Base-by-base conservation (phyloP, 257 asterid genomes). In the Fraxinus quadrangulata region DNA sequence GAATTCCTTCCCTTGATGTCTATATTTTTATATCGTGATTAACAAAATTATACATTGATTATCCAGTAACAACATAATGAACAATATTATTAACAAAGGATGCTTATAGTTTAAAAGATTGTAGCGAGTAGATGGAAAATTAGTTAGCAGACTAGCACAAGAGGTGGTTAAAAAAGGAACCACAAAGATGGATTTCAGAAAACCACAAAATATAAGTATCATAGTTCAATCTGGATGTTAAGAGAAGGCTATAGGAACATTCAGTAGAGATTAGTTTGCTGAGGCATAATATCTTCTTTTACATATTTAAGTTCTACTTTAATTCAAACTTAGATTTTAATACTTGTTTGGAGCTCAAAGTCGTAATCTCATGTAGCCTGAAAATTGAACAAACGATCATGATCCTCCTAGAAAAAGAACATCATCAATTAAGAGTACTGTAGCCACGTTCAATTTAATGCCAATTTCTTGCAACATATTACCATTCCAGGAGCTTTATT, bases 401-500 rank as follows among this genome's bases (percentile, higher is more conserved):
- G 23, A 40, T 47, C 75, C 31, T 71, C 75, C n/a, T 4, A 71
- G 28, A 36, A 42, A 4, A 31, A 12, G n/a, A 16, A 71, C 23
- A 6, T 5, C 33, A 40, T 39, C 36, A 24, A 71, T 2, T n/a
- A 40, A 24, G 16, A 61, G 3, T 5, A 61, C 14, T 2, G 17
- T 6, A 61, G 67, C 67, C 42, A 6, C 2, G 42, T 37, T 37
- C 42, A 37, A 37, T 37, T 37, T 37, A 37, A 37, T 37, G 42
- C 42, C 67, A 61, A 23, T 23, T 61, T 23, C 33, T 61, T 9
- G 67, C 30, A 61, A 61, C 30, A 1, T 11, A 23, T 61, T 71
- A 70, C 45, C 31, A 51, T 54, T 73, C 79, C 8, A 75, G 72
- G 37, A 70, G 69, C 47, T 78, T 34, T 37, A 71, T 71, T 56